Evolutionary conservation across 2,329 filamentous ascomycete species (phyloP), one percentile per base, ranked within the genome.

Genomic region (Diaporthe sp.): DNA sequence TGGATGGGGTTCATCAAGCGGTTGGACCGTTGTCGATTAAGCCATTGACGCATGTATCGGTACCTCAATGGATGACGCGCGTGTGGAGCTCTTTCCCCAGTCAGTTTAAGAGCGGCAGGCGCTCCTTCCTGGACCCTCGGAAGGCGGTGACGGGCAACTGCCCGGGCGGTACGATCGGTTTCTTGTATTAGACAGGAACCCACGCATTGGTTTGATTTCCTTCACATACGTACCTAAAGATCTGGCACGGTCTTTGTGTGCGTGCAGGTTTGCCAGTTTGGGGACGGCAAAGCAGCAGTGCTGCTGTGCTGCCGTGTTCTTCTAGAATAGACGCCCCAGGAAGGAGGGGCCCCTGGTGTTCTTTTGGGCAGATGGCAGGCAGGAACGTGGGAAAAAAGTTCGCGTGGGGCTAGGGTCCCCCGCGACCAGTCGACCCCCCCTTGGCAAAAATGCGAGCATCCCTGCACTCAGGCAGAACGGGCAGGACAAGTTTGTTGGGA

Each of bases 1-100:
- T 49, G 73, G 73, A 65, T 70, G 55, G 28, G 58, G 74, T 46
- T 75, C 65, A 62, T 28, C 46, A 46, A 67, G 69, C 57, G 49
- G 25, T 57, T 39, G 57, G 42, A 37, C 28, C 57, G 67, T 68
- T 55, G 70, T 73, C 39, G 53, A 75, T 70, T 9, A 42, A 46
- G 28, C 59, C 59, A 76, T 51, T 69, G 65, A 53, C 49, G n/a
- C 59, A 37, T 39, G 55, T 62, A 65, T 59, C 49, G n/a, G 65
- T 68, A 55, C 51, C 19, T 65, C 25, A 22, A 31, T 67, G 15
- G 28, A 72, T 76, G 68, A 75, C 68, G 75, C 68, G 71, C 17
- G 17, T 68, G 53, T 72, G 72, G 73, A 62, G 51, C 57, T 13
- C 17, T 42, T 51, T 25, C 25, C n/a, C 55, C 22, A 17, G 75